Evolutionary conservation across 2,329 filamentous ascomycete species (phyloP), one percentile per base, ranked within the genome.

Genomic region (Phaeomoniella chlamydospora): DNA sequence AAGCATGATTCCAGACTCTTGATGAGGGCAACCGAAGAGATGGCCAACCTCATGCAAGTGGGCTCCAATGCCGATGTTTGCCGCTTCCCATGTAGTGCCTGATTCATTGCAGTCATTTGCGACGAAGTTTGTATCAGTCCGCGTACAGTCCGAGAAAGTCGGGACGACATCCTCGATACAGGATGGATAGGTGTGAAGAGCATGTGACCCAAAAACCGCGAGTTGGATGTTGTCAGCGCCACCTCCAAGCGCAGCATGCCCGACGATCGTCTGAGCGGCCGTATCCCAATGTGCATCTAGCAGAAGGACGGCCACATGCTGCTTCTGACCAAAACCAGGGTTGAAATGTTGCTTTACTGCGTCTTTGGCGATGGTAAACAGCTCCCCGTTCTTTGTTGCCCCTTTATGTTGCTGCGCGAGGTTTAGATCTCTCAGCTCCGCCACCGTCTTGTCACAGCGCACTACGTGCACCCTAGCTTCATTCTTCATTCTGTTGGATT

Each of bases 21-120:
- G 85, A 52, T 92, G 83, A 6, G 85, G 84, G 45, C 84, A 92
- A 34, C 88, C 88, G 45, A 96, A 81, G 15, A 94, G 58, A 58
- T 93, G 88, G 3, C 88, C 88, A 1, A 80, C 80, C 57, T 94
- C 86, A 55, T 93, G 88, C 33, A 96, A 58, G 56, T 96, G 88
- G 6, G 85, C 87, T 5, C 88, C 88, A 44, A 96, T 92, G 18
- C 87, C 87, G 41, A 94, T 80, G 47, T 88, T 93, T 16, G 84
- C 86, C n/a, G 86, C 77, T 55, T 96, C 88, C 88, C 88, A 96
- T 33, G 77, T 90, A 52, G 83, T 93, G 15, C 87, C 87, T 4
- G 78, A 79, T 45, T 94, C 83, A 46, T 81, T 80, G 54, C 77
- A 84, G 53, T 93, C 84, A 49, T 94, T 94, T 12, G 81, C 80